Evolutionary conservation across 2,329 filamentous ascomycete genomes (phyloP).

Genomic region (Thermothelomyces thermophilus): DNA sequence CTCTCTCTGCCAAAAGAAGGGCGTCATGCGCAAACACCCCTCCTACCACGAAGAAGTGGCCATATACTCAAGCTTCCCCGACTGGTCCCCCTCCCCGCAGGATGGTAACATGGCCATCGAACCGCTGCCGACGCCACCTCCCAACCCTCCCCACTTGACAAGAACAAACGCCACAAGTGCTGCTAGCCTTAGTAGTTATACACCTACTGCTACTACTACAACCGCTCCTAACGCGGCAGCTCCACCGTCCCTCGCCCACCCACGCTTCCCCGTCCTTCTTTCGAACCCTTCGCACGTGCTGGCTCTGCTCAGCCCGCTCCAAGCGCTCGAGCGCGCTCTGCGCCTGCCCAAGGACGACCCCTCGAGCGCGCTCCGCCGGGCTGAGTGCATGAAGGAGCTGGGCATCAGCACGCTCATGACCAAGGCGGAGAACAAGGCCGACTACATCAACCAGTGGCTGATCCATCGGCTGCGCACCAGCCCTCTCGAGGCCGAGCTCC

Average conservation of each 20-base stretch:
- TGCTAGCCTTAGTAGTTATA: too few species aligned
- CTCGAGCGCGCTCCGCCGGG: conserved; percentile 30
- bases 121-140: conserved; percentile 29
- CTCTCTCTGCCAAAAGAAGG: conserved; percentile 35
- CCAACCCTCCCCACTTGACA: conserved; percentile 37
- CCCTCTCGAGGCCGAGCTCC: conserved; percentile 38
- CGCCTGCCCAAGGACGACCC: conserved; percentile 33
- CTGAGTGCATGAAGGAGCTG: conserved; percentile 42
- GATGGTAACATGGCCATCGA: conserved; percentile 38
- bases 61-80: conserved; percentile 31
- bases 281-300: conserved; percentile 43
- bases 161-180: not conserved
- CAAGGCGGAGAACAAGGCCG: conserved; percentile 35
- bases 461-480: conserved; percentile 44
- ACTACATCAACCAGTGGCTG: conserved; percentile 48
- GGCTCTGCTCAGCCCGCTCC: conserved; percentile 36
- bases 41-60: conserved; percentile 35
- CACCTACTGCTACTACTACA: too few species aligned
- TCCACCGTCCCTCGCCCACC: conserved; percentile 31
- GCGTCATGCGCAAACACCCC: conserved; percentile 38
- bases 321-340: conserved; percentile 35
- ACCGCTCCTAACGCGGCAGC: too few species aligned
- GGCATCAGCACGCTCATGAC: conserved; percentile 39
- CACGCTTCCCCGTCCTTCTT: conserved; percentile 40
- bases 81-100: conserved; percentile 14